phyloP scores from a whole-genome alignment of 1,284 basidiomycete genomes.

The Phylloporus sp. region DNA sequence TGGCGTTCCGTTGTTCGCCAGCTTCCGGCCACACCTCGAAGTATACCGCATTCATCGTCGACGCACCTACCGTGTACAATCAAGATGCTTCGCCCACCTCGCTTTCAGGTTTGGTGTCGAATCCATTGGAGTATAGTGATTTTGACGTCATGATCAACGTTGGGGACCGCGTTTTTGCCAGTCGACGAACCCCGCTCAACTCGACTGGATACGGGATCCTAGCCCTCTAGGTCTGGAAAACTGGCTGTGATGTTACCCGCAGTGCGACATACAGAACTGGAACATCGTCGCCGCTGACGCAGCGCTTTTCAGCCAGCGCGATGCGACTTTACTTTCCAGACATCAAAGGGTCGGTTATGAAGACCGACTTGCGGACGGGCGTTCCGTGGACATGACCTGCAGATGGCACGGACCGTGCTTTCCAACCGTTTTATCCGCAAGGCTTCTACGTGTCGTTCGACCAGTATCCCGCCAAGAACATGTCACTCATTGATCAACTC shows the following conservation, averaged over 20 bases:
- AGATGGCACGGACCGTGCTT: no score
- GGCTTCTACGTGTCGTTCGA: no score
- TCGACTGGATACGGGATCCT: constrained; percentile 38
- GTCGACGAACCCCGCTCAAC: constrained; percentile 56
- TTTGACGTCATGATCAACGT: constrained; percentile 45
- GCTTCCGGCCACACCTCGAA: constrained; percentile 69
- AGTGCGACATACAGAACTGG: constrained; percentile 22
- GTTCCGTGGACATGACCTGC: no score
- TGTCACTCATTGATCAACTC: no score
- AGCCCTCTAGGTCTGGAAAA: constrained; percentile 23
- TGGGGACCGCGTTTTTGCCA: constrained; percentile 44
- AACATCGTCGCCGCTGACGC: constrained; percentile 6
- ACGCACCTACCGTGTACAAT: constrained; percentile 58
- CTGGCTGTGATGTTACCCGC: constrained; percentile 28
- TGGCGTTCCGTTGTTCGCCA: constrained; percentile 70
- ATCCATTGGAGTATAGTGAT: background rate
- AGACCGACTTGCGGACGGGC: no score
- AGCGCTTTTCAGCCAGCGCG: constrained; percentile 24
- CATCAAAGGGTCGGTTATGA: constrained; percentile 28
- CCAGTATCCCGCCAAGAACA: no score
- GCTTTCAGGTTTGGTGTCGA: constrained; percentile 34
- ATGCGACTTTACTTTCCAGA: constrained; percentile 38
- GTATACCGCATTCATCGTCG: constrained; percentile 62
- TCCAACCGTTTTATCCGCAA: no score
- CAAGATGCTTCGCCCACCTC: constrained; percentile 51